Conservation (phyloP, 306 rosid genomes). For the Luffa acutangula region DNA sequence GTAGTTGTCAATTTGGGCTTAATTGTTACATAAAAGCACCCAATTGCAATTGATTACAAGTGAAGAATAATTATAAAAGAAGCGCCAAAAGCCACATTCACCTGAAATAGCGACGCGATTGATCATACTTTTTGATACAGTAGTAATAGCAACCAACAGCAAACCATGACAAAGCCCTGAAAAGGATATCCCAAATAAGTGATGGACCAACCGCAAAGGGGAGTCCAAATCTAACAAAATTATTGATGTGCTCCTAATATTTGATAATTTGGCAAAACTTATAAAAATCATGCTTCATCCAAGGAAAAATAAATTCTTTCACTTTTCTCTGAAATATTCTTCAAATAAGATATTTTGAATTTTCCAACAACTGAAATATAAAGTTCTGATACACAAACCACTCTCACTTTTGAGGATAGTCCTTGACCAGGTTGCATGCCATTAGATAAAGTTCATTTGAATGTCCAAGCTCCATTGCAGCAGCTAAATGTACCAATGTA, state of each 20-base stretch:
- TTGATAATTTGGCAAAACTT: not conserved
- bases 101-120: conserved; percentile 90
- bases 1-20: not conserved
- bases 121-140: conserved; percentile 86
- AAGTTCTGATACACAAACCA: conserved; percentile 8
- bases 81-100: conserved; percentile 15
- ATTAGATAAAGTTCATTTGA: conserved; percentile 93
- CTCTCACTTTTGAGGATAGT: conserved; percentile 87
- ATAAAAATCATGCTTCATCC: not conserved
- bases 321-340: not conserved
- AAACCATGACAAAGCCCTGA: conserved; percentile 95
- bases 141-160: conserved; percentile 98
- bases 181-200: conserved; percentile 6
- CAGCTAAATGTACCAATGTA: conserved; percentile 88
- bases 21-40: not conserved
- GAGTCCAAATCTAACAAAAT: not conserved
- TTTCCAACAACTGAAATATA: not conserved
- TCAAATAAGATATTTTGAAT: not conserved
- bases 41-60: not conserved
- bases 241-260: not conserved
- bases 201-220: not conserved
- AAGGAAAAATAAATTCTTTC: not conserved
- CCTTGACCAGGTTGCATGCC: conserved; percentile 95
- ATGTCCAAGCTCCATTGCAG: conserved; percentile 94
- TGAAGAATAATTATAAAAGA: not conserved